Conservation (phyloP, 164 flowering plant genomes). For the Stephania cephalantha region DNA sequence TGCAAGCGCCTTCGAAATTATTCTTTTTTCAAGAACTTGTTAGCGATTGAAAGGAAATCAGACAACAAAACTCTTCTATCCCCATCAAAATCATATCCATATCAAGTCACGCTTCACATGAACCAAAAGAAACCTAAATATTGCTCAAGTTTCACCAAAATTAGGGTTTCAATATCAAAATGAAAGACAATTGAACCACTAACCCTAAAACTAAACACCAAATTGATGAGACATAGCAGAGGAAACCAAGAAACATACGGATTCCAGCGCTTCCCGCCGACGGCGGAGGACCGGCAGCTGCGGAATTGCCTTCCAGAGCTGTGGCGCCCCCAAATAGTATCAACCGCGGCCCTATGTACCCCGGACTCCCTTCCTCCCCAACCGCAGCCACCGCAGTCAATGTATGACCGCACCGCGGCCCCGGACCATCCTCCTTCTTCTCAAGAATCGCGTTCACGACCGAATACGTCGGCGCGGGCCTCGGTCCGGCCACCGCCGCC, state of each 20-base stretch:
- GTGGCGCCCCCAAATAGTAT: constrained; percentile 98
- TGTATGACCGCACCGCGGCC: constrained; percentile 97
- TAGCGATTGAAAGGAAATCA: background rate
- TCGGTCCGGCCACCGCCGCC: constrained; percentile 62
- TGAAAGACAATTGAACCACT: background rate
- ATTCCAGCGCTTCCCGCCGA: constrained; percentile 96
- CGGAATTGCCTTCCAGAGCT: constrained; percentile 94
- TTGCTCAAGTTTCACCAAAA: constrained; percentile 2
- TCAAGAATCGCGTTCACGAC: constrained; percentile 78
- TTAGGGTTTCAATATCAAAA: constrained; percentile 13
- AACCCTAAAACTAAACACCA: background rate
- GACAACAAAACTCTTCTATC: background rate
- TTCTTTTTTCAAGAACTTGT: background rate
- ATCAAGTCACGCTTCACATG: background rate
- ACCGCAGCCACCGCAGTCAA: constrained; percentile 91
- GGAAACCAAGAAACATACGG: constrained; percentile 39
- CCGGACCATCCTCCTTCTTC: constrained; percentile 96
- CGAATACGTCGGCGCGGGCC: constrained; percentile 80
- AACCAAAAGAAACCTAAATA: background rate
- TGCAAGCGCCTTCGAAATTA: background rate
- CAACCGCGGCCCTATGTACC: constrained; percentile 83
- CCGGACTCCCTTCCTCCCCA: constrained; percentile 90
- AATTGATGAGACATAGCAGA: background rate
- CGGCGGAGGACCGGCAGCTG: constrained; percentile 80
- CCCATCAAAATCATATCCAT: background rate